These are phyloP conservation scores for Aspergillus incahuasiensis DNA, from an alignment of 495 filamentous ascomycete species.

Conservation along the genomic window DNA sequence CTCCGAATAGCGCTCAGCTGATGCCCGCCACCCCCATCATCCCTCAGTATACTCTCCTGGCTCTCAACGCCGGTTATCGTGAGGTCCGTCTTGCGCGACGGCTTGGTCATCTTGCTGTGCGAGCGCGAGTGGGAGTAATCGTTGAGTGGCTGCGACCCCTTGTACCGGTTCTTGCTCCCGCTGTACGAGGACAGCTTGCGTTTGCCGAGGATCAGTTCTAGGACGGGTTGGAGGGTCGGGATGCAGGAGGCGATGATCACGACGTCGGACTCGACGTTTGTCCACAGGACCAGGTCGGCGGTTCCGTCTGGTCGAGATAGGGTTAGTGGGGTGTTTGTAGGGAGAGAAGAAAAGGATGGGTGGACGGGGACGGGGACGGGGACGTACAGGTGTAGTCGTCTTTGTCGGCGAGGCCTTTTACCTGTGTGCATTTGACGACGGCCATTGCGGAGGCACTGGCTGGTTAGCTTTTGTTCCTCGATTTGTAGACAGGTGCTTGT, in stretches of 20 bases:
- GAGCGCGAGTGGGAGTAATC: constrained; percentile 11
- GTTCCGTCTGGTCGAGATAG: constrained; percentile 26
- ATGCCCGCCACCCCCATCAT: not conserved
- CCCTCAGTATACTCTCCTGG: constrained; percentile 28
- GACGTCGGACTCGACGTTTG: constrained; percentile 39
- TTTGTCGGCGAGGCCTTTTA: constrained; percentile 31
- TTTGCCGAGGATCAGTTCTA: constrained; percentile 34
- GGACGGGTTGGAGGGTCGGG: constrained; percentile 37
- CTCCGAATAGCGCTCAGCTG: constrained; percentile 21
- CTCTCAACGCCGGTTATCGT: constrained; percentile 26
- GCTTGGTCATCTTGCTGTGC: constrained; percentile 14
- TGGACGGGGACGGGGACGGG: too few species aligned
- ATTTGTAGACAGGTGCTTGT: too few species aligned
- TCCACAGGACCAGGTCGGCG: constrained; percentile 33
- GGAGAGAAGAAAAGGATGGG: too few species aligned
- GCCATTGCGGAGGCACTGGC: constrained; percentile 30
- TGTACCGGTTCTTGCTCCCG: constrained; percentile 22
- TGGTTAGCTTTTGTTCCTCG: not conserved
- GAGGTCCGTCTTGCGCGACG: constrained; percentile 15
- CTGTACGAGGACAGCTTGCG: constrained; percentile 25
- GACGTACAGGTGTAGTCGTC: constrained; percentile 34
- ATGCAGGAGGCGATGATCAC: constrained; percentile 42
- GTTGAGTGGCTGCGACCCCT: constrained; percentile 12
- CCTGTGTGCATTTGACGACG: constrained; percentile 34
- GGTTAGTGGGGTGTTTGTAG: not conserved